phyloP scores from a whole-genome alignment of 768 basidiomycete species.

The Leucosporidium yakuticum region DNA sequence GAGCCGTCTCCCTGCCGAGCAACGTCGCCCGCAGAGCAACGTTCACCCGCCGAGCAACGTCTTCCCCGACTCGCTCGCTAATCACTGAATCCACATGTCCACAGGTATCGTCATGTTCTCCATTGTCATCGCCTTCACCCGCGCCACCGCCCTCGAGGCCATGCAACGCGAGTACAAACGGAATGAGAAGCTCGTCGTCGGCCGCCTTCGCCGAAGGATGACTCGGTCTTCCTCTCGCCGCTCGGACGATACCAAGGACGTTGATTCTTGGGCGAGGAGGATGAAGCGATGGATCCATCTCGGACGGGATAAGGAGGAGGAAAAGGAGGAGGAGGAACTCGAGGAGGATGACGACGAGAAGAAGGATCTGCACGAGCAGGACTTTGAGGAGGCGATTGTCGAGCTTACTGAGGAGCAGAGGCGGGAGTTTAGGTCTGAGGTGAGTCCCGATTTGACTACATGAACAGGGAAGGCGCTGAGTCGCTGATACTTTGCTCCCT shows the following conservation, averaged over 20 bases:
- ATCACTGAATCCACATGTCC: too few relatives aligned
- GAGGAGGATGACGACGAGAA: background rate
- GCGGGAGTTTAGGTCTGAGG: slow-evolving; percentile 20
- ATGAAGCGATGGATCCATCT: background rate
- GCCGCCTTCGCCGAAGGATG: background rate
- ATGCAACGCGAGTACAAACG: slow-evolving; percentile 13
- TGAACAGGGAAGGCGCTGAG: background rate
- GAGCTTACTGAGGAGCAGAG: slow-evolving; percentile 14
- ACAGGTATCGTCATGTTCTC: slow-evolving; percentile 16
- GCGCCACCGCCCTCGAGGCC: slow-evolving; percentile 18
- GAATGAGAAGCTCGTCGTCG: background rate
- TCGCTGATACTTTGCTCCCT: too few relatives aligned
- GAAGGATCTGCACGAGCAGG: background rate
- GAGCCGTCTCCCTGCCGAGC: too few relatives aligned
- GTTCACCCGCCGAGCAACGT: too few relatives aligned
- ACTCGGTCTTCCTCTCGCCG: background rate
- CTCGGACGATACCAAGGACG: background rate
- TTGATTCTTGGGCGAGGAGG: background rate
- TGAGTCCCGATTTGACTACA: background rate
- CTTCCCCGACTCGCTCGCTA: too few relatives aligned
- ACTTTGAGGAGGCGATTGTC: slow-evolving; percentile 17
- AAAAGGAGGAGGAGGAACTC: background rate
- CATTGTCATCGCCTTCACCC: slow-evolving; percentile 19
- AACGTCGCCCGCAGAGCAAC: too few relatives aligned
- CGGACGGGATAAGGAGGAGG: background rate